These are phyloP conservation scores for Penicillium paxilli DNA, from an alignment of 495 filamentous ascomycete species.

Conservation along the genomic window DNA sequence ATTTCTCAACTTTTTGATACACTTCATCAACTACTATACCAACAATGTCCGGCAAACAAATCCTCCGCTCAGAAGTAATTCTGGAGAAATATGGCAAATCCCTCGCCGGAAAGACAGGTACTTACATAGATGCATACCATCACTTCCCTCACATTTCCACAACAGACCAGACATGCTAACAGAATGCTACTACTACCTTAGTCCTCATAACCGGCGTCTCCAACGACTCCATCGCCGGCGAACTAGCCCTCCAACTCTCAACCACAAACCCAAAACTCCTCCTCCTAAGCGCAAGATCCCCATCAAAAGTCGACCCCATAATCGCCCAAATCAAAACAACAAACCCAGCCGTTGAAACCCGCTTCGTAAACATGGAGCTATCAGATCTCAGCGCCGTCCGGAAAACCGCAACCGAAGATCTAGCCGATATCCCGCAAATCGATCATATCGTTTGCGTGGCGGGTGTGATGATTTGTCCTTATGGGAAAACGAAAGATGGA, in stretches of 20 bases:
- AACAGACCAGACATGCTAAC: no score
- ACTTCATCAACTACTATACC: background rate
- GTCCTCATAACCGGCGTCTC: slow-evolving; percentile 25
- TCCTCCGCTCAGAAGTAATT: slow-evolving; percentile 21
- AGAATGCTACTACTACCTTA: background rate
- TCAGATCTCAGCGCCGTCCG: slow-evolving; percentile 12
- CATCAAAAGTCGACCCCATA: slow-evolving; percentile 13
- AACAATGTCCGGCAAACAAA: slow-evolving; percentile 15
- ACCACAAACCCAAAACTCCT: slow-evolving; percentile 15
- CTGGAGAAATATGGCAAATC: slow-evolving; percentile 21
- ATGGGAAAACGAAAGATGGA: slow-evolving; percentile 19
- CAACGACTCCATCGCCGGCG: slow-evolving; percentile 20
- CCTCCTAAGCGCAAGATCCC: slow-evolving; percentile 17
- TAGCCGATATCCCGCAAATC: slow-evolving; percentile 14
- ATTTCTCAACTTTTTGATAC: background rate
- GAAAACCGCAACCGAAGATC: slow-evolving; percentile 2
- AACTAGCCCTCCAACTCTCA: slow-evolving; percentile 18
- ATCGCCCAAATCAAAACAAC: slow-evolving; percentile 8
- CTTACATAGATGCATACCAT: no score
- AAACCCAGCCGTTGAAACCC: slow-evolving; percentile 15
- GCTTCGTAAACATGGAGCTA: slow-evolving; percentile 20
- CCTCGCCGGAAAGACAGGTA: slow-evolving; percentile 22
- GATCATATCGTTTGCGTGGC: slow-evolving; percentile 19
- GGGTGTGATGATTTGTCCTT: slow-evolving; percentile 20
- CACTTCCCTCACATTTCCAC: no score